Base-by-base conservation (phyloP, 768 basidiomycete genomes). In the Trichaptum fuscoviolaceum region DNA sequence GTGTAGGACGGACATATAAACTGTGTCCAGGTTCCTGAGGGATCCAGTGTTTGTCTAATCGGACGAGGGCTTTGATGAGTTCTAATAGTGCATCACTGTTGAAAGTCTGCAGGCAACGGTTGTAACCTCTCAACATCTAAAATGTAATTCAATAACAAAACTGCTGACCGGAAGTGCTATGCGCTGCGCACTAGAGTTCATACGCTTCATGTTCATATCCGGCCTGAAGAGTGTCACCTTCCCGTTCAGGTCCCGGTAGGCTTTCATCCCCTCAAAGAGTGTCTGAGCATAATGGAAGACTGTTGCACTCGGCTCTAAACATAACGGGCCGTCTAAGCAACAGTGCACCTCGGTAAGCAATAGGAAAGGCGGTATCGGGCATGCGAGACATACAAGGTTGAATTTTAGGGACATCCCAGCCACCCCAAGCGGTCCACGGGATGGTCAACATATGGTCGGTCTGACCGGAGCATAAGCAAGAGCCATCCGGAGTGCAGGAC, bases 121-220 rank as follows among this genome's bases (percentile, higher is more conserved):
- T 42, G 42, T 30, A 69, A 58, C 15, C 36, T 27, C 23, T 26
- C 20, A 35, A 34, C 24, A 18, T 35, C n/a, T 57, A 17, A 23
- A 20, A 26, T 35, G 60, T 27, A 12, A 63, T 65, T 62, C 42
- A 20, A 52, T 52, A 20, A 5, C 12, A 17, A 36, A 36, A 20
- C 36, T 24, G 77, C 86, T 66, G 67, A 91, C 91, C 10, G 92
- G 92, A 61, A 93, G 75, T 23, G 90, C 92, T 64, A 94, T 81
- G 57, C 96, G 86, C 26, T 77, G 70, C 17, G 96, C 95, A 72
- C 90, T 93, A 60, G 70, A 84, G 78, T 93, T 94, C 95, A 99
- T 95, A 27, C 96, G 88, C 73, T 88, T 88, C 95, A 98, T 96
- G 79, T 98, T 97, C 92, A 93, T 93, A 77, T 97, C 93, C 2